Base-by-base conservation (phyloP, 345 rosid species). In the Brassica incana region DNA sequence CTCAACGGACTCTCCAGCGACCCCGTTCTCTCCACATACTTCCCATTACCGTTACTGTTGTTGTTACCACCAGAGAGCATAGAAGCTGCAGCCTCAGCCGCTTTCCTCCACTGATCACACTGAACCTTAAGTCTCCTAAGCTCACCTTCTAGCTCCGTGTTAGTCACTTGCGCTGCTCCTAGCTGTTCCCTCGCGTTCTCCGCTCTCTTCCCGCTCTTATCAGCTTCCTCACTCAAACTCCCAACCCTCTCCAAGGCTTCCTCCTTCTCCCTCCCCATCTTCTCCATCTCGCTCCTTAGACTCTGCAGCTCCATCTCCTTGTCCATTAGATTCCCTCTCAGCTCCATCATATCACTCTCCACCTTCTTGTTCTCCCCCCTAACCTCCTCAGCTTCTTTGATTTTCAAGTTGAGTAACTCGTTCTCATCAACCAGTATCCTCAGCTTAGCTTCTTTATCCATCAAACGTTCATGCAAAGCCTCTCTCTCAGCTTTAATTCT, bases 21-120 rank as follows among this genome's bases (percentile, higher is more conserved):
- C 35, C 89, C 87, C 0, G 89, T 69, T 75, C 90, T 83, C 69
- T 92, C 94, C n/a, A 67, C 86, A 8, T 82, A 77, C 84, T 91
- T 92, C 64, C 95, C 95, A 3, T 80, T 69, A 35, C 65, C 54
- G 75, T 87, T 87, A 68, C 23, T 59, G 58, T 79, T 80, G 63
- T 81, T 76, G 85, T 88, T 92, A 67, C 91, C 91, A 7, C 88
- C 79, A 29, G 97, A 86, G 69, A 95, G 85, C 91, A 93, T 90
- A 48, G 98, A 76, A 32, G 99, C 90, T 0, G 99, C 99, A 8
- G 93, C 95, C 84, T 95, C 99, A 0, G 97, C 98, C 2, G 99
- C 99, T 85, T 95, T 95, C 86, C 98, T 88, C 99, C 99, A 93
- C 73, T 93, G 99, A 74, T 95, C 97, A 40, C 97, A 84, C 78